Conservation (phyloP, 1,284 basidiomycete genomes). For the Chalciporus sp. region DNA sequence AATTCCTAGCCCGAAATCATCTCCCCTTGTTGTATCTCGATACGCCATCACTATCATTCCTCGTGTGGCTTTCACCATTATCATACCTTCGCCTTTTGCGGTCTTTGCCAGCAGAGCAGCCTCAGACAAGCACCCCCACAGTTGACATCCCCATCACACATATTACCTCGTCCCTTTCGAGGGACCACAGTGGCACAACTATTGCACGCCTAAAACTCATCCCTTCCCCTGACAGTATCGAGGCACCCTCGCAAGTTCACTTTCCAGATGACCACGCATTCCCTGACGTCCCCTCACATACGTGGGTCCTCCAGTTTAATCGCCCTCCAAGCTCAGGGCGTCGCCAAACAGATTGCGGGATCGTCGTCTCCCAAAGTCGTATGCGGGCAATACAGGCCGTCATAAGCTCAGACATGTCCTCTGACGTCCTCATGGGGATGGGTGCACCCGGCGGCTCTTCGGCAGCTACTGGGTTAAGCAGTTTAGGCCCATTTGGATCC, state of each 20-base stretch:
- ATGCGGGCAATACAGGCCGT: conserved; percentile 53
- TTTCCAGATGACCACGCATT: conserved; percentile 26
- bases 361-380: conserved; percentile 70
- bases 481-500: conserved; percentile 30
- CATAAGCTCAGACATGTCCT: conserved; percentile 19
- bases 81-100: conserved; percentile 65
- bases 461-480: conserved; percentile 17
- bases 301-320: conserved; percentile 76
- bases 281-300: conserved; percentile 37
- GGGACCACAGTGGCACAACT: conserved; percentile 48
- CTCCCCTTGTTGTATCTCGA: conserved; percentile 70
- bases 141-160: conserved; percentile 54
- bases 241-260: conserved; percentile 11
- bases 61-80: conserved; percentile 66
- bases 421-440: conserved; percentile 33
- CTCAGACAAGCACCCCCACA: conserved; percentile 13
- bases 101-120: conserved; percentile 30
- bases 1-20: conserved; percentile 39
- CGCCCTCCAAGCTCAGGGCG: conserved; percentile 40
- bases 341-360: conserved; percentile 43
- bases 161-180: conserved; percentile 49
- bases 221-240: conserved; percentile 30
- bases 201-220: conserved; percentile 59
- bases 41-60: conserved; percentile 69
- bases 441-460: conserved; percentile 16